Evolutionary conservation across 192 early-diverging fungal species (phyloP).

Genomic region (Rhizophlyctis rosea): DNA sequence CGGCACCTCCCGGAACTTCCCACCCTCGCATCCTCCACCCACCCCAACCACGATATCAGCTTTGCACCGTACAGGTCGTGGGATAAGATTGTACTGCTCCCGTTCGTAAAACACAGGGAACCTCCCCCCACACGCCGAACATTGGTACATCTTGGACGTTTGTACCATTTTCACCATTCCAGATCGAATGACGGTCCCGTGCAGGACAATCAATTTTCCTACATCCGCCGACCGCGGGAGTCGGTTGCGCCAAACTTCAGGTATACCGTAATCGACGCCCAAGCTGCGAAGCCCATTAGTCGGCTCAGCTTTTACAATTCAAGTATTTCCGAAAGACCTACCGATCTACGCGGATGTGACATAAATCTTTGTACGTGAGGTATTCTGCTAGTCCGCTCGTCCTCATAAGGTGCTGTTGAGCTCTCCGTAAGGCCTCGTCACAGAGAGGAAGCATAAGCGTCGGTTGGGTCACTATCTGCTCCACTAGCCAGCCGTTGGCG

Average conservation of each 20-base stretch:
- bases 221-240: conserved; percentile 59
- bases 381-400: background rate
- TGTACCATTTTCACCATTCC: conserved; percentile 71
- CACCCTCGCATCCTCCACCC: conserved; percentile 44
- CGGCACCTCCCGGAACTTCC: conserved; percentile 46
- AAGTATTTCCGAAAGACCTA: background rate
- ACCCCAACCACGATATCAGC: conserved; percentile 23
- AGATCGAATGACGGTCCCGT: conserved; percentile 67
- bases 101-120: conserved; percentile 59
- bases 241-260: conserved; percentile 9
- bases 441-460: conserved; percentile 1
- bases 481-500: background rate
- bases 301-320: background rate
- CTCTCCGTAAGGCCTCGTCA: conserved; percentile 8
- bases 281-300: background rate
- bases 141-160: conserved; percentile 47
- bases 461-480: background rate
- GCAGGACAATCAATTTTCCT: conserved; percentile 55
- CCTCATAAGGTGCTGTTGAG: conserved; percentile 9
- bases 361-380: conserved; percentile 25
- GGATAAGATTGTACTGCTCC: conserved; percentile 62
- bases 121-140: conserved; percentile 53
- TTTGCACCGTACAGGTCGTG: conserved; percentile 50
- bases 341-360: conserved; percentile 7
- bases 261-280: conserved; percentile 31